Conservation (phyloP, 257 asterid genomes). For the Thymus mandschuricus region DNA sequence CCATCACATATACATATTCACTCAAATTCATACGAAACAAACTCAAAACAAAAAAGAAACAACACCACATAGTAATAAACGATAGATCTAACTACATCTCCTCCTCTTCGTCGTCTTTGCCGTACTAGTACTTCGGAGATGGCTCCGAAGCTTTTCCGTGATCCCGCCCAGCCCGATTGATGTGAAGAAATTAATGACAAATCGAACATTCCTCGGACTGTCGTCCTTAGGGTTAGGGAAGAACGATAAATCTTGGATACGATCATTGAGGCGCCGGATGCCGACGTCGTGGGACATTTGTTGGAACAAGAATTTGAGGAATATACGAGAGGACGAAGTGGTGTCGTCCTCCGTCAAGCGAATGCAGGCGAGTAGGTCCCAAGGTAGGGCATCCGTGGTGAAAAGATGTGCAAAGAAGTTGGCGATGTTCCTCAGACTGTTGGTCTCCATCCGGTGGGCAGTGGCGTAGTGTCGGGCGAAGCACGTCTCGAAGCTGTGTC, state of each 20-base stretch:
- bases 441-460: slow-evolving; percentile 88
- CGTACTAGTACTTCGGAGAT: slow-evolving; percentile 18
- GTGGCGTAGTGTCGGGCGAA: slow-evolving; percentile 87
- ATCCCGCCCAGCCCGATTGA: slow-evolving; percentile 90
- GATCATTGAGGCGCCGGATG: slow-evolving; percentile 67
- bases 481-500: slow-evolving; percentile 80
- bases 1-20: too few relatives aligned
- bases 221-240: too few relatives aligned
- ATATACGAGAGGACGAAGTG: slow-evolving; percentile 91
- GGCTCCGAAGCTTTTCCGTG: slow-evolving; percentile 75
- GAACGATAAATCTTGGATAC: slow-evolving; percentile 39
- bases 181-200: slow-evolving; percentile 84
- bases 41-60: too few relatives aligned
- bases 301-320: slow-evolving; percentile 91
- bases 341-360: slow-evolving; percentile 95
- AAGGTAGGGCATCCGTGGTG: slow-evolving; percentile 79
- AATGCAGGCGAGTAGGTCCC: slow-evolving; percentile 79
- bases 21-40: too few relatives aligned
- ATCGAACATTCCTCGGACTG: slow-evolving; percentile 68
- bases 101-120: too few relatives aligned
- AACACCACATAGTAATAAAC: too few relatives aligned
- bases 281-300: slow-evolving; percentile 90
- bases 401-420: slow-evolving; percentile 87
- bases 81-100: too few relatives aligned
- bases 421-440: slow-evolving; percentile 83